A percentile compares a stretch with the other conserved stretches of the same genome.
Conservation (phyloP, 202 grass and related monocot species). For the Zizania palustris region DNA sequence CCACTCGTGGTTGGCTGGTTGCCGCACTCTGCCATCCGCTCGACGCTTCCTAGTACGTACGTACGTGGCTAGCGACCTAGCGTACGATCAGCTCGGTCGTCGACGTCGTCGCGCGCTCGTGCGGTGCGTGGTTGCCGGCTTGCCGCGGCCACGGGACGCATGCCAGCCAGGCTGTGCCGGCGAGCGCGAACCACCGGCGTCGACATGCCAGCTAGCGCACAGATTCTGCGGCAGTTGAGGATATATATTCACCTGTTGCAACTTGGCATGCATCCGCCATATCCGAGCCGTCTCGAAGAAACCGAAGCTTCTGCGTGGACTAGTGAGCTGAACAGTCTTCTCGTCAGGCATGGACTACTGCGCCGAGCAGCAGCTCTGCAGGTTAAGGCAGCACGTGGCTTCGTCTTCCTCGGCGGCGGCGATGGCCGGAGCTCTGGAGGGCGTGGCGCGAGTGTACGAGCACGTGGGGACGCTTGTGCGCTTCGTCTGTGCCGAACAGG, state of each 20-base stretch:
- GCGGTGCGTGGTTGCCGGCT: conserved; percentile 24
- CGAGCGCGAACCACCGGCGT: conserved; percentile 11
- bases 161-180: conserved; percentile 46
- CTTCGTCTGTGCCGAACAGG: conserved; percentile 2
- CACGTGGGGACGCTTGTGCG: conserved; percentile 27
- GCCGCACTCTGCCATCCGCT: not conserved
- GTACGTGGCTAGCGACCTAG: not conserved
- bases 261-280: not conserved
- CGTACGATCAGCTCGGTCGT: no score
- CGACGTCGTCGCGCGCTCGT: conserved; percentile 24
- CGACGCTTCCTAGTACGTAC: conserved; percentile 28
- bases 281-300: not conserved
- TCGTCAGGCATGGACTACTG: conserved; percentile 30
- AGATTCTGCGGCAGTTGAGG: not conserved
- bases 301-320: conserved; percentile 9
- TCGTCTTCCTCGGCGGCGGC: not conserved
- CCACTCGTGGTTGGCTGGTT: not conserved
- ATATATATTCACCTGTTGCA: conserved; percentile 47
- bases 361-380: conserved; percentile 32
- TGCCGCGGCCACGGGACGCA: conserved; percentile 19
- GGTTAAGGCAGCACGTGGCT: conserved; percentile 27
- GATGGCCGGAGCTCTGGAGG: conserved; percentile 32
- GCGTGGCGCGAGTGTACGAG: conserved; percentile 43
- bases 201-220: conserved; percentile 46
- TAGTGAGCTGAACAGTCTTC: not conserved